Percentiles rank a stretch among this genome's conserved stretches.
phyloP scores from a whole-genome alignment of 768 basidiomycete genomes.

The Kondoa subrosea region DNA sequence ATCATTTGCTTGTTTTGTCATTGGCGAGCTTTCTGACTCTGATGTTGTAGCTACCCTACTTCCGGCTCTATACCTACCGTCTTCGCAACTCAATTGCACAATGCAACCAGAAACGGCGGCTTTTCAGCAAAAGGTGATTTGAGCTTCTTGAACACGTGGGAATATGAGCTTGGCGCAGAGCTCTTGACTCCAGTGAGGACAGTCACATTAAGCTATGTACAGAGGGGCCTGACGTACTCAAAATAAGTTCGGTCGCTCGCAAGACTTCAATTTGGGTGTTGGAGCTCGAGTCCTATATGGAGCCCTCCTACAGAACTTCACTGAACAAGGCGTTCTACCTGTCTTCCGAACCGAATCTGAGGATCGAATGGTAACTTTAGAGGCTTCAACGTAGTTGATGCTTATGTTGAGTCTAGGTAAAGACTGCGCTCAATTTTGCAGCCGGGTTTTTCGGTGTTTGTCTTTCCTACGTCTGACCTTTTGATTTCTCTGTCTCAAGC shows the following conservation, averaged over 20 bases:
- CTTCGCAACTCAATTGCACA: constrained; percentile 28
- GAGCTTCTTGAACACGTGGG: constrained; percentile 29
- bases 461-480: constrained; percentile 30
- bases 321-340: constrained; percentile 40
- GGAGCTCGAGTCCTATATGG: constrained; percentile 42
- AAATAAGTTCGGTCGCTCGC: constrained; percentile 27
- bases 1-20: background rate
- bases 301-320: constrained; percentile 48
- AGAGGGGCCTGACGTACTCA: background rate
- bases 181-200: constrained; percentile 19
- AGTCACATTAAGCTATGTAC: background rate
- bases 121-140: constrained; percentile 24
- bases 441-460: constrained; percentile 42
- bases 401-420: too few species aligned
- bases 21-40: background rate
- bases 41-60: constrained; percentile 28
- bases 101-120: constrained; percentile 22
- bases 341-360: constrained; percentile 44
- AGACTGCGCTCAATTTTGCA: constrained; percentile 42
- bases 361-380: constrained; percentile 43
- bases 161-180: constrained; percentile 29
- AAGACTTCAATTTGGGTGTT: constrained; percentile 27
- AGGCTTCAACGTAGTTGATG: too few species aligned
- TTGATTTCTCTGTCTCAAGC: constrained; percentile 26
- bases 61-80: constrained; percentile 24